These are phyloP conservation scores for Candida maris DNA, from an alignment of 805 yeast species.

Conservation along the genomic window DNA sequence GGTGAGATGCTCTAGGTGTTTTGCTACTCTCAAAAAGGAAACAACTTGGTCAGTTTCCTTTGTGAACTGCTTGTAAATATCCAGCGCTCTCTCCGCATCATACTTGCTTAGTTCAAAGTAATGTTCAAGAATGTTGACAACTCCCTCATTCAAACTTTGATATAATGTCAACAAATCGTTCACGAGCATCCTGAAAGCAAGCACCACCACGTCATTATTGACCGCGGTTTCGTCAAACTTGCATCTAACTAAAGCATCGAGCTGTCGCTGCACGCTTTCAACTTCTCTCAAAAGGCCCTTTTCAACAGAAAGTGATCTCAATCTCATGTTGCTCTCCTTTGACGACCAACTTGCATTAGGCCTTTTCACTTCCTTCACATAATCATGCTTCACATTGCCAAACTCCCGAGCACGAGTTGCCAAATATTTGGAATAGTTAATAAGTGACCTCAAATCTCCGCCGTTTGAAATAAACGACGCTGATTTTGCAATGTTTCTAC, in stretches of 20 bases:
- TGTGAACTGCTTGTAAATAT: slow-evolving; percentile 80
- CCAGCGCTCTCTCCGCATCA: slow-evolving; percentile 85
- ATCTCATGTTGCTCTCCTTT: slow-evolving; percentile 50
- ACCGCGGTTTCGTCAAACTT: slow-evolving; percentile 76
- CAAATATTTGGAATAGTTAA: slow-evolving; percentile 71
- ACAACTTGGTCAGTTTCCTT: slow-evolving; percentile 85
- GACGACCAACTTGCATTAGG: slow-evolving; percentile 32
- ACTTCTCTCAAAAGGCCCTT: slow-evolving; percentile 81
- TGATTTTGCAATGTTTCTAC: slow-evolving; percentile 33
- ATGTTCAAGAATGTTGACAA: slow-evolving; percentile 87
- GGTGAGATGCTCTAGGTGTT: slow-evolving; percentile 80
- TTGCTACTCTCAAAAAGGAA: slow-evolving; percentile 82
- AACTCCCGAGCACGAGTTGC: slow-evolving; percentile 65
- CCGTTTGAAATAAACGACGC: slow-evolving; percentile 33
- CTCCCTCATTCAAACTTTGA: slow-evolving; percentile 93
- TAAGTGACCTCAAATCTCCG: slow-evolving; percentile 52
- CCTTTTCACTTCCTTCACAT: slow-evolving; percentile 61
- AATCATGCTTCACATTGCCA: slow-evolving; percentile 63
- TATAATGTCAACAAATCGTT: slow-evolving; percentile 82
- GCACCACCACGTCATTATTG: slow-evolving; percentile 76
- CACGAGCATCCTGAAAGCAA: slow-evolving; percentile 85
- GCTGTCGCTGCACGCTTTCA: slow-evolving; percentile 80
- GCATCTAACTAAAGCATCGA: slow-evolving; percentile 70
- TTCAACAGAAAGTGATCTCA: slow-evolving; percentile 62
- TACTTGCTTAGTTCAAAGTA: slow-evolving; percentile 86